Base-by-base conservation (phyloP, 208 protist genomes). In the Acanthamoeba castellanii region DNA sequence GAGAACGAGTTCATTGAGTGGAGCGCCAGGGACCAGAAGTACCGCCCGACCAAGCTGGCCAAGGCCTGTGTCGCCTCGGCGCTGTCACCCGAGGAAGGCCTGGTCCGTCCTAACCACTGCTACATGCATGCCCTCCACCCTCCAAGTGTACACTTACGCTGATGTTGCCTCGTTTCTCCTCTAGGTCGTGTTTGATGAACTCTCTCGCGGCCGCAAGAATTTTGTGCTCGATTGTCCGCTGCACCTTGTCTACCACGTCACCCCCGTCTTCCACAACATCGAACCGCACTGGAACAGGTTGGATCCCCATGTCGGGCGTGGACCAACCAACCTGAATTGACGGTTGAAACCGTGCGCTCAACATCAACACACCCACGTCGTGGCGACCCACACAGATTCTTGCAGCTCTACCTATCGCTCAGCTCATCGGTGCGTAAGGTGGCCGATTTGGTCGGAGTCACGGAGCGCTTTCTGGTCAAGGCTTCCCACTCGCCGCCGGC, bases 221-320 rank as follows among this genome's bases (percentile, higher is more conserved):
- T 96, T 97, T 42, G 84, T 96, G 30, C 64, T 97, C 42, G 61
- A 94, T 20, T 42, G 94, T 74, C 96, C 97, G 42, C 76, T 97
- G 22, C 96, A 97, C 76, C 47, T 96, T 13, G 64, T 97, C 42
- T 97, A 96, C 91, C 96, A 95, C 52, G 97, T 94, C 27, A 97
- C 96, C 0, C 95, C 96, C 11, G 34, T 96, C 66, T 91, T 91
- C 42, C 88, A 96, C 61, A 93, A 81, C 92, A 92, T 97, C 34
- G 95, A 96, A 70, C 96, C 96, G 18, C 13, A 96, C 55, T 97
- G 96, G 96, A 45, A 34, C 59, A 50, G 66, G 88, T 97, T 42
- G 37, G n/a, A n/a, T n/a, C n/a, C 59, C 74, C 22, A 13, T 52
- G 32, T 92, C 55, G 20, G 13, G 9, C n/a, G n/a, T n/a, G n/a